Evolutionary conservation across 805 yeast genomes (phyloP).

Genomic region (Wickerhamia fluorescens): DNA sequence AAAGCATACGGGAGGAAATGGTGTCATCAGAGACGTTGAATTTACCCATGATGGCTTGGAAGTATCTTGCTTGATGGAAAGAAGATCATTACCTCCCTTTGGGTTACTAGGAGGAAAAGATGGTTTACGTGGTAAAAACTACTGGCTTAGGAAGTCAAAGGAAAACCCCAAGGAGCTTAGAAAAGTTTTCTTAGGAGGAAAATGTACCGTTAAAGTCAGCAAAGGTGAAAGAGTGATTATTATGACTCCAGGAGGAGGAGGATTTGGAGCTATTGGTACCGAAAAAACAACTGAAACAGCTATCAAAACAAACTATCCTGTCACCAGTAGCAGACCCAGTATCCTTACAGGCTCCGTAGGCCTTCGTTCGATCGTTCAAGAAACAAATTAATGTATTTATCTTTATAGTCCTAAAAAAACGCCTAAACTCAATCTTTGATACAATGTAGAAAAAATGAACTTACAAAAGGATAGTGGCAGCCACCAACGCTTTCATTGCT

Average conservation of each 20-base stretch:
- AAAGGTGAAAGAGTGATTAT: conserved; percentile 37
- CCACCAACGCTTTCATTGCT: no score
- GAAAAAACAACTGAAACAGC: conserved; percentile 3
- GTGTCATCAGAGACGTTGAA: conserved; percentile 79
- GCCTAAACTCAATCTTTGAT: no score
- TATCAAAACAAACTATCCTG: conserved; percentile 13
- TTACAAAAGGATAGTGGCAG: no score
- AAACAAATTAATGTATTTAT: conserved; percentile 26
- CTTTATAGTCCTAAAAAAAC: no score
- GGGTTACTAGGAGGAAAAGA: conserved; percentile 79
- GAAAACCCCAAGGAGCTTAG: conserved; percentile 9
- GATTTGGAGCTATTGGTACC: conserved; percentile 22
- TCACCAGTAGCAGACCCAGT: conserved; percentile 16
- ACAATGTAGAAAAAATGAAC: no score
- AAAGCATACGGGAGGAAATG: conserved; percentile 69
- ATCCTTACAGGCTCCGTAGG: conserved; percentile 32
- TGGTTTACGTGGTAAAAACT: conserved; percentile 59
- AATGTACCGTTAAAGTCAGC: conserved; percentile 24
- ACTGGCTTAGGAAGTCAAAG: conserved; percentile 22
- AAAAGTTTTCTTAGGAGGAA: conserved; percentile 25
- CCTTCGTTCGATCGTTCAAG: conserved; percentile 26
- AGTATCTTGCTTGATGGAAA: conserved; percentile 78
- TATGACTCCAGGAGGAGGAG: conserved; percentile 41
- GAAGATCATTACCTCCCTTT: conserved; percentile 79
- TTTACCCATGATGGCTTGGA: conserved; percentile 43